Base-by-base conservation (phyloP, 2,329 filamentous ascomycete species). In the Diplodia seriata region DNA sequence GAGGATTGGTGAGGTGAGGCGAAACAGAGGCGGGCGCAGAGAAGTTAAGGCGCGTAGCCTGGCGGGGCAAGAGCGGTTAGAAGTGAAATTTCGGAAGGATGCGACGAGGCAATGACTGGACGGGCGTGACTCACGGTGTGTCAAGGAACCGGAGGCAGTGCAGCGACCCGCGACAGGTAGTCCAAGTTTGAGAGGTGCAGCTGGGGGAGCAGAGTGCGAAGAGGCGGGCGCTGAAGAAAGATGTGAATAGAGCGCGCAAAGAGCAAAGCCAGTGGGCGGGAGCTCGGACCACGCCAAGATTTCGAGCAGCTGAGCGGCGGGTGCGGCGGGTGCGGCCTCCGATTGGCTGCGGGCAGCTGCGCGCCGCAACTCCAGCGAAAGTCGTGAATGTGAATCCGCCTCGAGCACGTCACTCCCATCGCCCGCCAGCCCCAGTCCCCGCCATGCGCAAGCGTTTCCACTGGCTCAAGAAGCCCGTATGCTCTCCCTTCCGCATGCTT, bases 401-500 rank as follows among this genome's bases (percentile, higher is more conserved):
- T 47, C 62, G n/a, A 55, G 40, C 23, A 53, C 71, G 66, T 31
- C 56, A 12, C 20, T 26, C 51, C 47, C 49, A 40, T 43, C 56
- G 56, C 66, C 47, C 9, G 6, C 40, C 18, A 14, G 12, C 26
- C 14, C 40, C 14, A 51, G 14, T 54, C 33, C 68, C 50, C 71
- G 70, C 71, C 73, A 80, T 80, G 78, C 74, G 87, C 74, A 84
- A 82, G 75, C 86, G 87, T 77, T 91, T 89, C 74, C 89, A 91
- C 81, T 87, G 85, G 76, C 84, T 93, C 69, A 88, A 85, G 77
- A 84, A 85, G 76, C 84, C 87, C 71, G 90, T 91, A 83, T 76
- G 88, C 81, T 29, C 49, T 18, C 14, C 31, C 36, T 81, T 31
- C 40, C 7, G 8, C 31, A 23, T 47, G 3, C 20, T 47, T 15